Evolutionary conservation across 805 yeast species (phyloP).

Genomic region (Helenozyma rhizophorensis): DNA sequence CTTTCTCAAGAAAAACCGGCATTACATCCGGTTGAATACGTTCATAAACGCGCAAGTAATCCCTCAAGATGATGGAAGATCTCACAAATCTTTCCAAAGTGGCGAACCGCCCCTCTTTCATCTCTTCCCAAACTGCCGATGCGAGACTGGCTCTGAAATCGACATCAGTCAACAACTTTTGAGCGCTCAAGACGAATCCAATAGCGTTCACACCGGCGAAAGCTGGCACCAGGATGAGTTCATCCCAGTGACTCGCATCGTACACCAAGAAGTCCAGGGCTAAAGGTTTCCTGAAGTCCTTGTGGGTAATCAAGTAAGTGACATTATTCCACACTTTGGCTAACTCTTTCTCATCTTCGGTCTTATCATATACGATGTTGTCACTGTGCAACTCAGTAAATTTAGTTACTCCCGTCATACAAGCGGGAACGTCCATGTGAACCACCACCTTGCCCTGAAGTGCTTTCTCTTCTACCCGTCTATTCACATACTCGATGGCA

Average conservation of each 20-base stretch:
- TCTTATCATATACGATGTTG: slow-evolving; percentile 60
- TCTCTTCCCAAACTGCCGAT: slow-evolving; percentile 4
- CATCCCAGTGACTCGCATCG: slow-evolving; percentile 9
- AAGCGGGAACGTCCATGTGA: slow-evolving; percentile 74
- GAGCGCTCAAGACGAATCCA: slow-evolving; percentile 1
- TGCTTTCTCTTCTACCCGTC: slow-evolving; percentile 23
- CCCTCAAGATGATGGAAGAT: slow-evolving; percentile 8
- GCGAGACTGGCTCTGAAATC: slow-evolving; percentile 1
- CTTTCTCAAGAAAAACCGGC: no score
- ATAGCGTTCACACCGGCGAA: slow-evolving; percentile 17
- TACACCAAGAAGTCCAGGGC: slow-evolving; percentile 7
- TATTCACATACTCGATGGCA: slow-evolving; percentile 57
- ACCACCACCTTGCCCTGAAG: slow-evolving; percentile 35
- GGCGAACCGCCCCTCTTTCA: slow-evolving; percentile 3
- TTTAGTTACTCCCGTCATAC: slow-evolving; percentile 82
- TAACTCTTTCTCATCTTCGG: slow-evolving; percentile 50
- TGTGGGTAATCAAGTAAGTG: slow-evolving; percentile 26
- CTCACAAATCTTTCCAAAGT: slow-evolving; percentile 2
- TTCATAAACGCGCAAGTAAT: slow-evolving; percentile 27
- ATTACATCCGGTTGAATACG: slow-evolving; percentile 11
- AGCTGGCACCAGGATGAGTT: slow-evolving; percentile 22
- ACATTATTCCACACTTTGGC: slow-evolving; percentile 25
- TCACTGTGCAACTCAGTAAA: slow-evolving; percentile 58
- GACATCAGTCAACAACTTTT: slow-evolving; percentile 1
- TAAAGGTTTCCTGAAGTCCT: slow-evolving; percentile 10